A percentile compares a stretch with the other conserved stretches of the same genome.
Evolutionary conservation across 2,329 filamentous ascomycete genomes (phyloP).

Genomic region (Xylariaceae sp.): DNA sequence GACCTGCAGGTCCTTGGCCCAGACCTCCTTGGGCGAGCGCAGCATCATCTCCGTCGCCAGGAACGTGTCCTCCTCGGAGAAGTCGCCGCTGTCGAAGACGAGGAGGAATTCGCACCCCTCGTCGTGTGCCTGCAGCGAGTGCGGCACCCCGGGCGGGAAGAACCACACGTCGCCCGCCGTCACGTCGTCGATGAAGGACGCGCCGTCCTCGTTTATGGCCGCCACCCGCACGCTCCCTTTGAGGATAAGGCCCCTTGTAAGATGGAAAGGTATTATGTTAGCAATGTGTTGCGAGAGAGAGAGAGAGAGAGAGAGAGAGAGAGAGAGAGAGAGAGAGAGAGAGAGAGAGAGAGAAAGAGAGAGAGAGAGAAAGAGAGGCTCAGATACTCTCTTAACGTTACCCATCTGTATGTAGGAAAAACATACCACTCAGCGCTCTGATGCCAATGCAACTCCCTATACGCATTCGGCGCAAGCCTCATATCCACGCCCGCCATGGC

Average conservation of each 20-base stretch:
- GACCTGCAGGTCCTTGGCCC: slow-evolving; percentile 50
- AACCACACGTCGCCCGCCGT: slow-evolving; percentile 47
- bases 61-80: slow-evolving; percentile 56
- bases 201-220: slow-evolving; percentile 47
- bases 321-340: too few relatives aligned
- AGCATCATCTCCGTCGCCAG: slow-evolving; percentile 49
- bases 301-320: too few relatives aligned
- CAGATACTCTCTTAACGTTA: too few relatives aligned
- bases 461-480: slow-evolving; percentile 51
- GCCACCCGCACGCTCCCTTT: slow-evolving; percentile 48
- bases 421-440: slow-evolving; percentile 35
- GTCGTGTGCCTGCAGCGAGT: slow-evolving; percentile 49
- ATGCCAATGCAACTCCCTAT: slow-evolving; percentile 61
- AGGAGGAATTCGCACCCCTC: slow-evolving; percentile 54
- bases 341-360: too few relatives aligned
- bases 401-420: background rate
- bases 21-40: slow-evolving; percentile 46
- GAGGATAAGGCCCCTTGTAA: slow-evolving; percentile 39
- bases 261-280: too few relatives aligned
- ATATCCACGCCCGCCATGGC: slow-evolving; percentile 55
- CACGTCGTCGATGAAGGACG: slow-evolving; percentile 43
- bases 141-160: slow-evolving; percentile 16
- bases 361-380: too few relatives aligned
- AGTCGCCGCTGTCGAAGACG: slow-evolving; percentile 54
- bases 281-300: too few relatives aligned